Percentiles rank a stretch among this genome's conserved stretches.
Evolutionary conservation across 2,329 filamentous ascomycete genomes (phyloP).

Genomic region (Calonectria leucothoes): DNA sequence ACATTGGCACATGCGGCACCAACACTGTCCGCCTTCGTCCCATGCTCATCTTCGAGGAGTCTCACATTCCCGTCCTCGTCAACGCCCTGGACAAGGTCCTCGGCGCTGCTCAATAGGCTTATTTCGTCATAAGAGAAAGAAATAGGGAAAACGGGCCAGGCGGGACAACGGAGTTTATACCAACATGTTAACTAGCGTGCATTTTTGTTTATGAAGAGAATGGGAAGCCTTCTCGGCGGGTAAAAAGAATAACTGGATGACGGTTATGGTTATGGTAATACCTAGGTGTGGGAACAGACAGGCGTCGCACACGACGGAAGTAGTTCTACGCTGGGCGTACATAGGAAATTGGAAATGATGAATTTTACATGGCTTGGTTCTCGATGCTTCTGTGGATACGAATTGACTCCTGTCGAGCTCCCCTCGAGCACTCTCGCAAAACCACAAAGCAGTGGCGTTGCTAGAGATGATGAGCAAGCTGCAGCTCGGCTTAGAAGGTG

Average conservation of each 20-base stretch:
- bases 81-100: constrained; percentile 44
- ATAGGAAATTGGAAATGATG: constrained; percentile 31
- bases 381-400: not conserved
- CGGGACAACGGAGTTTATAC: constrained; percentile 29
- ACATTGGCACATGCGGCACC: constrained; percentile 81
- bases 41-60: constrained; percentile 84
- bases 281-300: constrained; percentile 33
- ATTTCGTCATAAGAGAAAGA: not conserved
- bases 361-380: constrained; percentile 12
- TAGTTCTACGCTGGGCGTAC: constrained; percentile 38
- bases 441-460: not conserved
- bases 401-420: not conserved
- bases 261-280: constrained; percentile 32
- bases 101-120: constrained; percentile 38
- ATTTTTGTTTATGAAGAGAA: constrained; percentile 31
- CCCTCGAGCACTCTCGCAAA: not conserved
- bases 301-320: constrained; percentile 35
- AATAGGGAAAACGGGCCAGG: constrained; percentile 13
- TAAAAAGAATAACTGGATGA: constrained; percentile 27
- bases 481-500: not conserved
- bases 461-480: not conserved
- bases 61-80: constrained; percentile 61
- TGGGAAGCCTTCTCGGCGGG: constrained; percentile 18
- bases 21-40: constrained; percentile 78
- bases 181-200: constrained; percentile 41